These are phyloP conservation scores for Ramularia endophylla DNA, from an alignment of 2,329 filamentous ascomycete species.

Conservation along the genomic window DNA sequence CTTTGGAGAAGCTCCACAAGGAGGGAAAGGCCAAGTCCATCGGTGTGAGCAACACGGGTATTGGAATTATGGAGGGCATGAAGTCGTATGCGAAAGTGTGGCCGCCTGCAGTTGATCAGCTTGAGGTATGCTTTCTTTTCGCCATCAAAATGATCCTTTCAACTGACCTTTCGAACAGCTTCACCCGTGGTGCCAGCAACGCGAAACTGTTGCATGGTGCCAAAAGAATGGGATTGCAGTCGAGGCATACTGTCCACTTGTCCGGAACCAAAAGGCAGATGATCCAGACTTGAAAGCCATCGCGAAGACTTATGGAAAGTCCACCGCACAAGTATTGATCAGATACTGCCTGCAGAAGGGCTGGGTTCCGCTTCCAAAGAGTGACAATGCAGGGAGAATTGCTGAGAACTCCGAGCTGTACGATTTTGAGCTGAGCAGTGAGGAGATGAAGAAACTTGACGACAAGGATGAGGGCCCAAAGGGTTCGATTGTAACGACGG, in stretches of 20 bases:
- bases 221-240: conserved; percentile 54
- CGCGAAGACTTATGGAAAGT: conserved; percentile 66
- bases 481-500: conserved; percentile 29
- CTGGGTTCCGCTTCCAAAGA: conserved; percentile 65
- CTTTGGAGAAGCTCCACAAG: conserved; percentile 55
- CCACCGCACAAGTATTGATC: conserved; percentile 69
- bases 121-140: conserved; percentile 51
- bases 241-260: conserved; percentile 61
- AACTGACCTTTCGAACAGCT: conserved; percentile 42
- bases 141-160: conserved; percentile 5
- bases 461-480: conserved; percentile 38
- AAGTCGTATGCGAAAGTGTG: conserved; percentile 58
- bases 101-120: conserved; percentile 69
- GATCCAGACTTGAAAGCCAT: conserved; percentile 60
- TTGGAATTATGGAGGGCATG: conserved; percentile 63
- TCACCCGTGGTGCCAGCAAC: conserved; percentile 67
- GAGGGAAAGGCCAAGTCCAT: conserved; percentile 59
- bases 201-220: conserved; percentile 53
- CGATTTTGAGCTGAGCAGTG: conserved; percentile 50
- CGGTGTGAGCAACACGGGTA: conserved; percentile 67
- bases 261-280: conserved; percentile 65
- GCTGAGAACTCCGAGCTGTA: conserved; percentile 59
- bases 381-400: conserved; percentile 61
- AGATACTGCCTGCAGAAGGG: conserved; percentile 79
- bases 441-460: conserved; percentile 54